Conservation (phyloP, 179 eudicot species). For the Silene vulgaris region DNA sequence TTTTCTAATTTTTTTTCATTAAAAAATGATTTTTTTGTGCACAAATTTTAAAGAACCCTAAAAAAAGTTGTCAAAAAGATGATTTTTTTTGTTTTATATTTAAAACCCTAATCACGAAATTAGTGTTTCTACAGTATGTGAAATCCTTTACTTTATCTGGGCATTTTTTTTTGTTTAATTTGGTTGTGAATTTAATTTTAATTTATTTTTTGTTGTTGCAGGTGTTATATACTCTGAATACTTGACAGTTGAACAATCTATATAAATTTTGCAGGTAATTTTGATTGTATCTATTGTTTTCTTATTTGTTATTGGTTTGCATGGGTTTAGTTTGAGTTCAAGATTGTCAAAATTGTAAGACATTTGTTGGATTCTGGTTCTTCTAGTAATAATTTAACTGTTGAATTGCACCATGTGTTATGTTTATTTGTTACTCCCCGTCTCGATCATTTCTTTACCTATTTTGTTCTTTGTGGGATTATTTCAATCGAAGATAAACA, state of each 20-base stretch:
- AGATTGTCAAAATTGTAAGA: slow-evolving; percentile 16
- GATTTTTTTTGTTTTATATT: slow-evolving; percentile 5
- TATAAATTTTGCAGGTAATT: slow-evolving; percentile 21
- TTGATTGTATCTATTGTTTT: neutral
- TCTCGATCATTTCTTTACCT: neutral
- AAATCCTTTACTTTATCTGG: slow-evolving; percentile 10
- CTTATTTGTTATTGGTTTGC: slow-evolving; percentile 19
- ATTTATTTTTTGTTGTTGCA: slow-evolving; percentile 12
- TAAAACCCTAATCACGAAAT: slow-evolving; percentile 19
- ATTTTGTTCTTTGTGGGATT: neutral
- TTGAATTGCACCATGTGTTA: slow-evolving; percentile 5
- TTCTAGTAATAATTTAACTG: neutral
- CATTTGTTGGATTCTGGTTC: slow-evolving; percentile 16
- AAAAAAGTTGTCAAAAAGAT: slow-evolving; percentile 3
- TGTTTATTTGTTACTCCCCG: neutral
- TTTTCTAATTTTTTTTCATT: neutral
- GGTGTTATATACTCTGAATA: slow-evolving; percentile 17
- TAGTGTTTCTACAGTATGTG: slow-evolving; percentile 11
- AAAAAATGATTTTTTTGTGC: neutral
- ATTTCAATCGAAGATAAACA: too few species aligned
- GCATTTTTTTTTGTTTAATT: slow-evolving; percentile 9
- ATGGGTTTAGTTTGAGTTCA: slow-evolving; percentile 18
- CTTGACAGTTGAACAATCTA: slow-evolving; percentile 14
- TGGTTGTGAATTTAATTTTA: slow-evolving; percentile 14
- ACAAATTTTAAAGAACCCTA: slow-evolving; percentile 28